Conservation (phyloP, 2,329 filamentous ascomycete genomes). For the Stachybotrys chlorohalonatus region DNA sequence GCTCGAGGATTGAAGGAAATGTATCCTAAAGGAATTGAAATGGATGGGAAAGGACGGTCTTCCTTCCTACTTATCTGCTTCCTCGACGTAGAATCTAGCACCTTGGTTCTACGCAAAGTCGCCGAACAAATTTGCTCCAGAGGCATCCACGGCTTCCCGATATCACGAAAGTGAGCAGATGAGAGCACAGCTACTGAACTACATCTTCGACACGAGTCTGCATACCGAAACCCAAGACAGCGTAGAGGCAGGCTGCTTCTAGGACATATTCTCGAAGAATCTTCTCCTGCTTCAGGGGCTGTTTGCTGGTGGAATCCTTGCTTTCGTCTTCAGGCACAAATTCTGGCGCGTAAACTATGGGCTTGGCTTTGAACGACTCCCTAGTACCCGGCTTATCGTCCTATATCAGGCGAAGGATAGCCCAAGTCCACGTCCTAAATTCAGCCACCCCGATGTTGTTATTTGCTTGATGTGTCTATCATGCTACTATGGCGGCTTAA, state of each 20-base stretch:
- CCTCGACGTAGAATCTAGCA: neutral
- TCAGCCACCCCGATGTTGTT: conserved; percentile 48
- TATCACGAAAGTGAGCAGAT: conserved; percentile 22
- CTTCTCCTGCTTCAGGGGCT: conserved; percentile 43
- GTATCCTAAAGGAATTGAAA: conserved; percentile 30
- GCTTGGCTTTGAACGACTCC: conserved; percentile 29
- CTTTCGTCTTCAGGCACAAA: conserved; percentile 42
- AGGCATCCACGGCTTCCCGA: conserved; percentile 27
- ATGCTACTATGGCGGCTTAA: conserved; percentile 46
- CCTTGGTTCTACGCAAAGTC: neutral
- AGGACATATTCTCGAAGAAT: conserved; percentile 19
- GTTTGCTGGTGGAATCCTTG: conserved; percentile 41
- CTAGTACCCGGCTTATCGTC: conserved; percentile 38
- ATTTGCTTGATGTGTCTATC: conserved; percentile 43
- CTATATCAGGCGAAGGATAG: conserved; percentile 50
- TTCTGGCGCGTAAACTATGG: conserved; percentile 57
- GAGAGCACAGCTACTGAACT: neutral
- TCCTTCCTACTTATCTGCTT: conserved; percentile 28
- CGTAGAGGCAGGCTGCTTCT: conserved; percentile 27
- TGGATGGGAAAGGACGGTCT: conserved; percentile 17
- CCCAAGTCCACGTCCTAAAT: conserved; percentile 44
- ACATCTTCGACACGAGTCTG: neutral
- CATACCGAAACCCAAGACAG: neutral
- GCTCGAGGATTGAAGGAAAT: conserved; percentile 16
- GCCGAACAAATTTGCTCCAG: neutral